Conservation (phyloP, 2,329 filamentous ascomycete species). For the Nemania serpens region DNA sequence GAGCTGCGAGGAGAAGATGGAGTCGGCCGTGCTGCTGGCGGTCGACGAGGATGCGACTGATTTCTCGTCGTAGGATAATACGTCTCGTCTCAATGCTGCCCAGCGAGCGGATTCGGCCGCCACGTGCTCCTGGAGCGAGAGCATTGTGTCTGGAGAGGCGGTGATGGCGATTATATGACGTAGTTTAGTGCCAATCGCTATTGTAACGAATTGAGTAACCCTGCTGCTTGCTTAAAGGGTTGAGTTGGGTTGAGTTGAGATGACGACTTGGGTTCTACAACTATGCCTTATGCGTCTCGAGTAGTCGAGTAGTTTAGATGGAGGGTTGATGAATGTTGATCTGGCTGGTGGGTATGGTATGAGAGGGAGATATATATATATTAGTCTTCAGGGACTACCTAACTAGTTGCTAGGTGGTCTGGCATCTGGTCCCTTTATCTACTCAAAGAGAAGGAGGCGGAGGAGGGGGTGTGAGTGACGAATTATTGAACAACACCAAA, state of each 20-base stretch:
- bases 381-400: background rate
- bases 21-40: too few species aligned
- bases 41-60: conserved; percentile 24
- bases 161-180: conserved; percentile 19
- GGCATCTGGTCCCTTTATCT: conserved; percentile 18
- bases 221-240: background rate
- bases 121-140: conserved; percentile 35
- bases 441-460: background rate
- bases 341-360: conserved; percentile 13
- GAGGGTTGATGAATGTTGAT: conserved; percentile 16
- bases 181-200: conserved; percentile 4
- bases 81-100: conserved; percentile 25
- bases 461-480: conserved; percentile 15
- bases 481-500: conserved; percentile 22
- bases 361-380: conserved; percentile 7
- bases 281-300: background rate
- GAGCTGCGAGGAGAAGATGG: conserved; percentile 31
- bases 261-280: too few species aligned
- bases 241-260: background rate
- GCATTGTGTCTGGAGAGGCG: conserved; percentile 30
- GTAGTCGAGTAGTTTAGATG: background rate
- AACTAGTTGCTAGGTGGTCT: background rate
- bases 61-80: conserved; percentile 15
- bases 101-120: conserved; percentile 34
- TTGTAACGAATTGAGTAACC: too few species aligned